Conservation (phyloP, 441 rosid species). For the Heliophila coronopifolia region DNA sequence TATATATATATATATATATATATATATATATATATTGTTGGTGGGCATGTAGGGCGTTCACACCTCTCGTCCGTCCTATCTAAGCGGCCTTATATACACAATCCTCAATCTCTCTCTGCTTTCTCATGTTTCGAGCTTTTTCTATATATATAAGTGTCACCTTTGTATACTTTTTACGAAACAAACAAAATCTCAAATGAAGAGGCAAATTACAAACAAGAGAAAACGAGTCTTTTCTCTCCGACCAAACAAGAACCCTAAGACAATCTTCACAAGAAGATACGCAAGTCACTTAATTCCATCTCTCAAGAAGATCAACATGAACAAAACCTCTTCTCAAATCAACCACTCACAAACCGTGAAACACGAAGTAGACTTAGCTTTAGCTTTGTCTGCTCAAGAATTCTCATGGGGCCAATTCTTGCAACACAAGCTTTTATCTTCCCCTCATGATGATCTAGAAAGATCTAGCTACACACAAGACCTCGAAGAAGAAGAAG, state of each 20-base stretch:
- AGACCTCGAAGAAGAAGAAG: constrained; percentile 4
- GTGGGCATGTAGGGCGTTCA: too few species aligned
- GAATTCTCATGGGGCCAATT: constrained; percentile 35
- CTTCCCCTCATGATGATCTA: background rate
- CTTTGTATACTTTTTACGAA: constrained; percentile 5
- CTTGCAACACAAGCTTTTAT: constrained; percentile 27
- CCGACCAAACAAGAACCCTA: constrained; percentile 20
- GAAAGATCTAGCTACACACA: constrained; percentile 1
- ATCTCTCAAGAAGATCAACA: constrained; percentile 26
- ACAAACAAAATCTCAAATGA: constrained; percentile 21
- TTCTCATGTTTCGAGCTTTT: background rate
- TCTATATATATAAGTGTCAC: constrained; percentile 2
- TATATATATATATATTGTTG: too few species aligned
- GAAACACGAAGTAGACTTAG: constrained; percentile 36
- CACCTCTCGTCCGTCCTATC: too few species aligned
- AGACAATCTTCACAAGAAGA: constrained; percentile 22
- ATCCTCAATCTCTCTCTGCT: constrained; percentile 13
- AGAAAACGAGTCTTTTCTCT: constrained; percentile 26
- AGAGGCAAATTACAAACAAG: constrained; percentile 20
- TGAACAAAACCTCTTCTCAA: background rate
- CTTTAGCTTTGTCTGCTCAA: constrained; percentile 32
- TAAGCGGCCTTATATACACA: too few species aligned
- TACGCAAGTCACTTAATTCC: constrained; percentile 31
- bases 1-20: too few species aligned
- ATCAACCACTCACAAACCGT: constrained; percentile 8